Evolutionary conservation across 768 basidiomycete genomes (phyloP), one percentile per base, ranked within the genome.

Genomic region (Termitomyces sp.): DNA sequence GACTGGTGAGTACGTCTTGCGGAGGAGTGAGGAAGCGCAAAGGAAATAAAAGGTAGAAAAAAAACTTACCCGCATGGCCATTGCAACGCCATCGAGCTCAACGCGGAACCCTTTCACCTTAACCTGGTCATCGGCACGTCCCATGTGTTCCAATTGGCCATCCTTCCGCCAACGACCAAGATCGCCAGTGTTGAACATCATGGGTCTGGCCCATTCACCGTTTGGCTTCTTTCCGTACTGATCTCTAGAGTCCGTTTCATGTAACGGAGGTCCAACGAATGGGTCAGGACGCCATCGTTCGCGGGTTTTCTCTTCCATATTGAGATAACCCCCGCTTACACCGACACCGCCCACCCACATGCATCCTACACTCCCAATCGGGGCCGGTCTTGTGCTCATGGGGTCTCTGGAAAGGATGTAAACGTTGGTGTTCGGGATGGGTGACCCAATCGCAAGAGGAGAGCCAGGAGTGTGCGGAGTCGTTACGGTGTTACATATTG

Each of bases 281-380:
- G 80, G 81, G 66, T 87, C 85, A 11, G 62, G 64, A 44, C 65
- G 67, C 64, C 82, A 85, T 31, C 80, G 67, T 66, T 85, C 82
- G 54, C 71, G 70, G 8, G 79, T 84, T 67, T 80, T 83, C 30
- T 81, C 80, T 0, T 81, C 80, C 27, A 83, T 72, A 62, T 81
- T 82, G 46, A 84, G 67, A 61, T 86, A 86, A 2, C 83, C 83
- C 42, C 77, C 72, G 18, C 78, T 78, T 36, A 85, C 78, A 24
- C 84, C 81, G n/a, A 72, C 75, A 45, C 85, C 85, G 42, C 83
- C 84, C n/a, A 80, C 85, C 83, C 83, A 85, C 82, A 85, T 85
- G 55, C 74, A 66, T 44, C 76, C 76, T 49, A 71, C 66, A 13
- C 69, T 61, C n/a, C 76, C 76, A 27, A 77, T 73, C 9, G 74